Evolutionary conservation across 192 early-diverging fungal species (phyloP).

Genomic region (Phycomyces nitens): DNA sequence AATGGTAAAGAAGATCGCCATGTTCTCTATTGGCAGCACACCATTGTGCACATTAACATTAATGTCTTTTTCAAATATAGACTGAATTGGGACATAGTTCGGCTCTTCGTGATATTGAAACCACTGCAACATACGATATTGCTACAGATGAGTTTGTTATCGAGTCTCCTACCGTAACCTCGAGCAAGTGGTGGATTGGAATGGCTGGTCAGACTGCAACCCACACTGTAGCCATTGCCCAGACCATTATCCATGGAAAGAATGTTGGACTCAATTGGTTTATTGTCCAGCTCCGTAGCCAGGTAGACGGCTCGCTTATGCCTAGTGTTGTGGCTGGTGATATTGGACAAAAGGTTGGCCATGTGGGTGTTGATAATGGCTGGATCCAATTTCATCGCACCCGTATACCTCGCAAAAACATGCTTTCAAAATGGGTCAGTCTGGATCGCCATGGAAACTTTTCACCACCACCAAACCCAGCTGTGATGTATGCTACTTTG

Average conservation of each 20-base stretch:
- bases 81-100: conserved; percentile 64
- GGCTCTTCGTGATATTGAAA: conserved; percentile 59
- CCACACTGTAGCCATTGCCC: conserved; percentile 58
- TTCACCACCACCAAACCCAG: conserved; percentile 50
- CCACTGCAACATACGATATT: conserved; percentile 60
- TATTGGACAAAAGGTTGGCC: conserved; percentile 58
- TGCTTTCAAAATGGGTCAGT: conserved; percentile 57
- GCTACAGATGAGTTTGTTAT: conserved; percentile 57
- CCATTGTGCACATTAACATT: neutral
- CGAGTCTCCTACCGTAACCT: conserved; percentile 53
- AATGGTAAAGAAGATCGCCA: conserved; percentile 48
- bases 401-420: conserved; percentile 53
- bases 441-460: conserved; percentile 54
- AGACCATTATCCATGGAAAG: conserved; percentile 56
- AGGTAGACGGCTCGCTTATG: conserved; percentile 43
- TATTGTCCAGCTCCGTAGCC: conserved; percentile 56
- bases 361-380: conserved; percentile 61
- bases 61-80: conserved; percentile 22
- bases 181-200: conserved; percentile 72
- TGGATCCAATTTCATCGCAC: conserved; percentile 61
- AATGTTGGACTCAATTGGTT: conserved; percentile 65
- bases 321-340: conserved; percentile 56
- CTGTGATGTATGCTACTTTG: conserved; percentile 54
- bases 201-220: conserved; percentile 63
- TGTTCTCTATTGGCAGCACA: neutral